Conservation (phyloP, 805 yeast species). For the Lipomyces anomalus region DNA sequence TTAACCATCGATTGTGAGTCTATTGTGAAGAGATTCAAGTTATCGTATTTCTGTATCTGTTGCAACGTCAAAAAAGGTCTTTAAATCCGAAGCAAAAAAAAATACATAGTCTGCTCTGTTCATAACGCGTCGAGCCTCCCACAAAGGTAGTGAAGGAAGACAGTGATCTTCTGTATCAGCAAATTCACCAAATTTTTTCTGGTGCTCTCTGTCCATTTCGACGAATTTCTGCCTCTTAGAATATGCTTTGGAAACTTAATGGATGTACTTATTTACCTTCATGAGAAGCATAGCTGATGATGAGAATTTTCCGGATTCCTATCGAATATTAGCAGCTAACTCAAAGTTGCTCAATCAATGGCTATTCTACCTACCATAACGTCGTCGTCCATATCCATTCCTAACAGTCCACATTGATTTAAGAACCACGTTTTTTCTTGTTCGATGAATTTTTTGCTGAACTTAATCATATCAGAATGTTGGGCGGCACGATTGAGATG, state of each 20-base stretch:
- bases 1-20: conserved; percentile 65
- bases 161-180: conserved; percentile 39
- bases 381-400: conserved; percentile 79
- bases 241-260: no score
- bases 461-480: conserved; percentile 42
- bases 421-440: conserved; percentile 80
- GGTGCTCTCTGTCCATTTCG: conserved; percentile 49
- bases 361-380: conserved; percentile 67
- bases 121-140: conserved; percentile 83
- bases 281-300: conserved; percentile 69
- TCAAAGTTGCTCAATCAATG: no score
- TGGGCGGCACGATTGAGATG: conserved; percentile 67
- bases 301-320: conserved; percentile 58
- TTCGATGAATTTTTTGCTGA: conserved; percentile 48
- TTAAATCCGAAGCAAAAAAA: no score
- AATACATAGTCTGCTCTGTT: conserved; percentile 75
- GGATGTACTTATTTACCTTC: no score
- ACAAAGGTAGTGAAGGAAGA: conserved; percentile 68
- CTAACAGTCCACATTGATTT: conserved; percentile 74
- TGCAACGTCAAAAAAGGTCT: no score
- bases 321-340: no score
- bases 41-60: conserved; percentile 70
- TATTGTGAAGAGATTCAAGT: conserved; percentile 70
- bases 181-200: conserved; percentile 29
- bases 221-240: no score